Conservation (phyloP, 2,329 filamentous ascomycete genomes). For the Penicillium sp. region DNA sequence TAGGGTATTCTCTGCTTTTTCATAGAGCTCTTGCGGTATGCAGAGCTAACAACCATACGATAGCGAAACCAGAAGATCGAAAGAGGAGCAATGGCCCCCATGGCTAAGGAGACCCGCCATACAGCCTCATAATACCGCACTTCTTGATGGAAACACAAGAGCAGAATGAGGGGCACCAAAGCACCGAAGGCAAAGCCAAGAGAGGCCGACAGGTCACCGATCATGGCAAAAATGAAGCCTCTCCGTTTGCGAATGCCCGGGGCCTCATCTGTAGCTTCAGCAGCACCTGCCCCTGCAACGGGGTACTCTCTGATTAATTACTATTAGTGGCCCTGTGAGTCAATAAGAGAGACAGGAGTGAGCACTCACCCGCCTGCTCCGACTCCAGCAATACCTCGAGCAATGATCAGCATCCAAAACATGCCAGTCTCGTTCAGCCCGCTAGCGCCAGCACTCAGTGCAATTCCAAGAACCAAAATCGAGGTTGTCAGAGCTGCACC, state of each 20-base stretch:
- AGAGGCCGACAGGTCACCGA: conserved; percentile 52
- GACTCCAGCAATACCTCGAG: conserved; percentile 47
- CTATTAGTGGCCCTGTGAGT: neutral
- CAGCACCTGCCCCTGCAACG: conserved; percentile 49
- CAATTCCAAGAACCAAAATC: conserved; percentile 50
- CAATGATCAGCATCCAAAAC: conserved; percentile 41
- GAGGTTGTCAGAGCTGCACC: conserved; percentile 52
- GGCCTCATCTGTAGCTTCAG: conserved; percentile 57
- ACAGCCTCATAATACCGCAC: conserved; percentile 45
- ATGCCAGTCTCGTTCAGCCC: conserved; percentile 39
- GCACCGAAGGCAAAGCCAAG: conserved; percentile 55
- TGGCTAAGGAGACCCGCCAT: conserved; percentile 53
- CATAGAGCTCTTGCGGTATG: conserved; percentile 50
- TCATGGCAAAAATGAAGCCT: conserved; percentile 59
- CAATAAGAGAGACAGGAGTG: neutral
- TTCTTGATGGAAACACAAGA: conserved; percentile 51
- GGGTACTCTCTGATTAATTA: conserved; percentile 50
- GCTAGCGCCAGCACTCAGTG: conserved; percentile 49
- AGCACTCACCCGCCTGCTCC: conserved; percentile 39
- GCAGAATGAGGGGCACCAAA: conserved; percentile 52
- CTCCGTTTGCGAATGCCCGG: conserved; percentile 46
- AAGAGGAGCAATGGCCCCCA: conserved; percentile 53
- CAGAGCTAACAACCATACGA: conserved; percentile 53
- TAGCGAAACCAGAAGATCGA: conserved; percentile 56
- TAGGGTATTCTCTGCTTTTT: conserved; percentile 51